Base-by-base conservation (phyloP, 345 rosid genomes). In the Populus davidiana region DNA sequence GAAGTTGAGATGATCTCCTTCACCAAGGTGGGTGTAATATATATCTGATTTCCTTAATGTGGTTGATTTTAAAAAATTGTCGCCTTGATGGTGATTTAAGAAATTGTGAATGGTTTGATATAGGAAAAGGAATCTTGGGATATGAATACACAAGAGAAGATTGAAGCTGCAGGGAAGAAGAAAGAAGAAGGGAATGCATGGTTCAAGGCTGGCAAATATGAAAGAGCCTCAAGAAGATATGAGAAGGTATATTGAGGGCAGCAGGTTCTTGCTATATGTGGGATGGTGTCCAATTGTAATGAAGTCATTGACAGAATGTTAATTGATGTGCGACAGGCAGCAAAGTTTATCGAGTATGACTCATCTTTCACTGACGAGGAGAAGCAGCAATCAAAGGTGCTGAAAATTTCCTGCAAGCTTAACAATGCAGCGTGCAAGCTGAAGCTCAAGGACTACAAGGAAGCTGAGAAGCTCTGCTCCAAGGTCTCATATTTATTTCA, bases 81-180 rank as follows among this genome's bases (percentile, higher is more conserved):
- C 2, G 18, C 6, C 52, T 20, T 64, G 70, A 27, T n/a, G 31
- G n/a, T 52, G 61, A 12, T 61, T 9, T 8, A 62, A 71, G 18
- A 4, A 52, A 31, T 27, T 29, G 6, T 9, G 5, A 18, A 71
- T 59, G 29, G 38, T 29, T 72, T 44, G 56, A 14, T 81, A 36
- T 80, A 93, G 94, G 99, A 96, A 14, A 96, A 86, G 81, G 98
- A 96, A 73, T 92, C 99, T 0, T 96, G 99, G 99, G 96, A 96
- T 82, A 86, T 96, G 98, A 94, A 82, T 85, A 96, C 97, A 2
- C 77, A 77, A 18, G 98, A 92, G 85, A 94, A 96, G 84, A 88
- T 96, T 72, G 99, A 90, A 85, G 92, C 93, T 61, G 97, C 98
- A 11, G 85, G 90, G 41, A 91, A 85, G 84, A 96, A 94, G 91